phyloP scores from a whole-genome alignment of 331 rosid genomes.

The Quercus lobata region DNA sequence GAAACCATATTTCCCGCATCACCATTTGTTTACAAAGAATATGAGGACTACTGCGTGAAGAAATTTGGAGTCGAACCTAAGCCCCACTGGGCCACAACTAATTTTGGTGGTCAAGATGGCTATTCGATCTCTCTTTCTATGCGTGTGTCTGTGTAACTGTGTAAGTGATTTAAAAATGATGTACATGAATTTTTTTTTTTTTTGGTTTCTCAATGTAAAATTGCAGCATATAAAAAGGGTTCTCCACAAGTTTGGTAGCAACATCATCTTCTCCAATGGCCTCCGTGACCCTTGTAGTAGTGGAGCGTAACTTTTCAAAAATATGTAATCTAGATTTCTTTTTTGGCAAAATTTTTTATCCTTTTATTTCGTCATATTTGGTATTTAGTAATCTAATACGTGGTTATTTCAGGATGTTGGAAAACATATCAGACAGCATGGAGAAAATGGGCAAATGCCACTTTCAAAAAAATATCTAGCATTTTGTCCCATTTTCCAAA shows the following conservation, averaged over 20 bases:
- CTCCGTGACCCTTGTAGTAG: conserved; percentile 8
- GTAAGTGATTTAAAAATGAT: background rate
- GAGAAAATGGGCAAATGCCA: no score
- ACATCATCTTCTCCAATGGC: conserved; percentile 21
- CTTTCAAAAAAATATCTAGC: no score
- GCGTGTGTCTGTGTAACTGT: background rate
- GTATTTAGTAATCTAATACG: background rate
- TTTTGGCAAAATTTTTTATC: no score
- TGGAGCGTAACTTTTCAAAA: conserved; percentile 1
- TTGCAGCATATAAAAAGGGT: conserved; percentile 3
- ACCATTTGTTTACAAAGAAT: conserved; percentile 7
- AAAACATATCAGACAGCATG: background rate
- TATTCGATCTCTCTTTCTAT: background rate
- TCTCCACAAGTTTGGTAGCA: conserved; percentile 9
- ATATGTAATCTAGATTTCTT: no score
- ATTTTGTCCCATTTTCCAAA: no score
- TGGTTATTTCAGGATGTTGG: background rate
- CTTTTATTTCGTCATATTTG: no score
- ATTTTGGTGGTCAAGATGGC: conserved; percentile 19
- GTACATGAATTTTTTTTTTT: background rate
- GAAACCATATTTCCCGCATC: conserved; percentile 23
- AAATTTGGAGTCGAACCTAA: conserved; percentile 16
- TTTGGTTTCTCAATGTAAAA: background rate
- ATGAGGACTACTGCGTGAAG: conserved; percentile 2
- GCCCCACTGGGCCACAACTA: conserved; percentile 29